Evolutionary conservation across 2,329 filamentous ascomycete genomes (phyloP).

Genomic region (Ceratocystis variospora): DNA sequence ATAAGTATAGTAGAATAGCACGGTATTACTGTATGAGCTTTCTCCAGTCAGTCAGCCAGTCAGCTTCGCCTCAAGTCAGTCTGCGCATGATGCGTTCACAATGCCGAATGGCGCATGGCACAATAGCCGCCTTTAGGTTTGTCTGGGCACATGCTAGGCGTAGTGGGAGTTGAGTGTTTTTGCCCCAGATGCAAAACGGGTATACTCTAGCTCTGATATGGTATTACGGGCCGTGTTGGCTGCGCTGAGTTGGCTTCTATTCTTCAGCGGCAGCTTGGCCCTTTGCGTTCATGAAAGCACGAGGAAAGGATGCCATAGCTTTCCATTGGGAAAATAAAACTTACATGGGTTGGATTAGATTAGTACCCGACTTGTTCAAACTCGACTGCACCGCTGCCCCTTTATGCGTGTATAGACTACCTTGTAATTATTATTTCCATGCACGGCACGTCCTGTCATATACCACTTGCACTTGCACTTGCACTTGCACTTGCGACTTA

Average conservation of each 20-base stretch:
- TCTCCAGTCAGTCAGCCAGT: neutral
- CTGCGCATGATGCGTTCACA: neutral
- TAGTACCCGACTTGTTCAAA: neutral
- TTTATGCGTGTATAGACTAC: neutral
- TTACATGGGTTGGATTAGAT: neutral
- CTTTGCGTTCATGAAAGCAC: neutral
- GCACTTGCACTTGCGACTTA: too few relatives aligned
- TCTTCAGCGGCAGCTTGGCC: neutral
- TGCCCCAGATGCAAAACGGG: neutral
- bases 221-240: neutral
- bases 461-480: too few relatives aligned
- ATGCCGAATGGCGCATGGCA: neutral
- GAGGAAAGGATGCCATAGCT: neutral
- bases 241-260: too few relatives aligned
- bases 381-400: neutral
- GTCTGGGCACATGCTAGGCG: neutral
- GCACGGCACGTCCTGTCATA: too few relatives aligned
- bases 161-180: neutral
- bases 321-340: neutral
- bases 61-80: neutral
- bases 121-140: neutral
- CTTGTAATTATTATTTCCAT: too few relatives aligned
- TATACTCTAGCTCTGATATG: neutral
- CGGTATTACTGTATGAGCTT: too few relatives aligned
- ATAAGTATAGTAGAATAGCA: too few relatives aligned